These are phyloP conservation scores for Apiospora saccharicola DNA, from an alignment of 2,329 filamentous ascomycete species.

Conservation along the genomic window DNA sequence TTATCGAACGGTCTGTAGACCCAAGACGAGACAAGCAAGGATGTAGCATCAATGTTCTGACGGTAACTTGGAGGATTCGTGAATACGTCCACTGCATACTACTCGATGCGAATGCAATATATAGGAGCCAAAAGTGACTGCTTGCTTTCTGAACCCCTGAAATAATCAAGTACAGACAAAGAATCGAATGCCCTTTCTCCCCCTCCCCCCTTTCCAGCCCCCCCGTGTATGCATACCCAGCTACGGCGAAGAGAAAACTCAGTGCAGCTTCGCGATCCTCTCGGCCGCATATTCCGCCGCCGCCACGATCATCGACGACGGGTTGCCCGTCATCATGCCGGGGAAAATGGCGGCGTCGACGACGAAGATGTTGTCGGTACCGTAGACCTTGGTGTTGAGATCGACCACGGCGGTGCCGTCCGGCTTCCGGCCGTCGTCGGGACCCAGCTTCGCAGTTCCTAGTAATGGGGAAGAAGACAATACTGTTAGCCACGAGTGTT, in stretches of 20 bases:
- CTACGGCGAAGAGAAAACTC: not conserved
- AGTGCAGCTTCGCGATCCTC: slow-evolving; percentile 36
- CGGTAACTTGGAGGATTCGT: not conserved
- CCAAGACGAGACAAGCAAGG: not conserved
- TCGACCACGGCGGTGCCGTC: slow-evolving; percentile 68
- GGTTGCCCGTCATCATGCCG: slow-evolving; percentile 73
- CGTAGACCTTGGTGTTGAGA: slow-evolving; percentile 68
- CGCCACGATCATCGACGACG: slow-evolving; percentile 53
- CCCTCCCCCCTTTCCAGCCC: not conserved
- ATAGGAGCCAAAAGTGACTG: not conserved
- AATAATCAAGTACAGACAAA: slow-evolving; percentile 5
- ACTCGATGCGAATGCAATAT: not conserved
- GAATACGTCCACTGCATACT: too few species aligned
- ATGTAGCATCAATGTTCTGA: not conserved
- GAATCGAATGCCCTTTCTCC: not conserved
- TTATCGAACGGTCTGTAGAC: not conserved
- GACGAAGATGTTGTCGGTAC: slow-evolving; percentile 74
- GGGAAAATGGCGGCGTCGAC: slow-evolving; percentile 75
- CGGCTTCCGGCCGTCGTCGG: slow-evolving; percentile 56
- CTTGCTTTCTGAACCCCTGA: not conserved
- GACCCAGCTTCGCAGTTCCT: slow-evolving; percentile 51
- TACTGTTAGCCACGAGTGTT: not conserved
- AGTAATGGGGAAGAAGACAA: not conserved
- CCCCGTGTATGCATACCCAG: not conserved
- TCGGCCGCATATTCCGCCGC: slow-evolving; percentile 48